Base-by-base conservation (phyloP, 2,329 filamentous ascomycete species). In the Cytospora leucostoma region DNA sequence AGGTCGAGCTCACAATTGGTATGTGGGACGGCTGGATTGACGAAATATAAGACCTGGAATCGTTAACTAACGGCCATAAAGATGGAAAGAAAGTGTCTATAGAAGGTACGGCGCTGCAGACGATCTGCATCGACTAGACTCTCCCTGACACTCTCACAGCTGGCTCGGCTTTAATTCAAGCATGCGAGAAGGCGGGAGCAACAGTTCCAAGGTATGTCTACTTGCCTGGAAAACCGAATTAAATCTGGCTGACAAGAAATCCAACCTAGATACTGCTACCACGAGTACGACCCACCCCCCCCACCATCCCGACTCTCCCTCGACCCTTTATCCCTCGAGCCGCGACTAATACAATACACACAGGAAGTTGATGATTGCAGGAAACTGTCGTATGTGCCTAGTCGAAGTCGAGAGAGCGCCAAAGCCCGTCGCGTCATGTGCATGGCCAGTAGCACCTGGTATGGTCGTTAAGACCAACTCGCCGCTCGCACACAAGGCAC, bases 381-480 rank as follows among this genome's bases (percentile, higher is more conserved):
- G 95, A 79, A 99, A 98, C 81, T 99, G 95, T 79, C 93, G 95
- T 82, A 99, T 99, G 95, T 99, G 95, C 80, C 82, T 99, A 74
- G 95, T 99, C 74, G 95, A 99, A 83, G 95, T 99, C 70, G 95
- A 98, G 82, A 88, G 88, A 79, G 91, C 92, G 66, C 95, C 95
- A 65, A 99, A 99, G 81, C 95, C 95, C 65, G 93, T 98, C 63
- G 95, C 95, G 72, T 99, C 95, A 67, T 99, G 95, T 79, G 95
- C 95, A 71, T 99, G 95, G 95, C 95, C 95, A 59, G 95, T 98
- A 70, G 93, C 97, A 78, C 92, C 95, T 62, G 95, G 95, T 67
- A 99, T 99, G 95, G 93, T 97, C 59, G 95, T 99, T 73, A 97
- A 98, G 86, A 99, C 95, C 68, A 92, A 97, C 79, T 97, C 95